Evolutionary conservation across 164 flowering plant genomes (phyloP).

Genomic region (Malania oleifera): DNA sequence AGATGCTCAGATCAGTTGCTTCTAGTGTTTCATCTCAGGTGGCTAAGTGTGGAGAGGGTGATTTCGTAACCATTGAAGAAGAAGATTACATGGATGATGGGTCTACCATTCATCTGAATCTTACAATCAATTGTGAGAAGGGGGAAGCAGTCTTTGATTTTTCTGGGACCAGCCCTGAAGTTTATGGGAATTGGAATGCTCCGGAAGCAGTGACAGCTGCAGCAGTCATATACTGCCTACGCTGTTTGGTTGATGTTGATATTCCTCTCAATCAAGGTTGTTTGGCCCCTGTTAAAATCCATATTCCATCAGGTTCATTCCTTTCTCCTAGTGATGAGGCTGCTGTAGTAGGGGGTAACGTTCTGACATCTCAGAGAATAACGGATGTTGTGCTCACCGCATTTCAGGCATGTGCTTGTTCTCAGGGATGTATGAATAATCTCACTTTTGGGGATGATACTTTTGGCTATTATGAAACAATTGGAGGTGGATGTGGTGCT

Average conservation of each 20-base stretch:
- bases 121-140: slow-evolving; percentile 59
- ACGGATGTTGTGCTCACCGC: slow-evolving; percentile 94
- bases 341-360: slow-evolving; percentile 98
- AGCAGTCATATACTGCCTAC: slow-evolving; percentile 92
- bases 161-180: slow-evolving; percentile 87
- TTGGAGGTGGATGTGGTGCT: slow-evolving; percentile 97
- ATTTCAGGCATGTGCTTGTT: slow-evolving; percentile 96
- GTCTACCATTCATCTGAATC: slow-evolving; percentile 74
- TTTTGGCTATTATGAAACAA: slow-evolving; percentile 95
- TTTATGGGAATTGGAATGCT: slow-evolving; percentile 97
- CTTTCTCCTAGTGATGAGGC: slow-evolving; percentile 97
- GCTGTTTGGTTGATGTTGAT: slow-evolving; percentile 85
- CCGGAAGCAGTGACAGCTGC: slow-evolving; percentile 98
- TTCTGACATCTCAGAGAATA: slow-evolving; percentile 89
- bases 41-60: slow-evolving; percentile 16
- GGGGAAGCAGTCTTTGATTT: slow-evolving; percentile 93
- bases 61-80: slow-evolving; percentile 59
- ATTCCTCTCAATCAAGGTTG: slow-evolving; percentile 99
- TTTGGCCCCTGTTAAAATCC: slow-evolving; percentile 82
- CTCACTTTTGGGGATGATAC: slow-evolving; percentile 91
- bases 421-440: slow-evolving; percentile 99
- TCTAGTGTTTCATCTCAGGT: slow-evolving; percentile 35
- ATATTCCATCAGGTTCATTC: slow-evolving; percentile 77
- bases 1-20: slow-evolving; percentile 89
- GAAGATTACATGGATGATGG: slow-evolving; percentile 99